Percentiles rank a stretch among this genome's conserved stretches.
Conservation (phyloP, 192 early-diverging fungal genomes). For the Allomyces arbusculus region DNA sequence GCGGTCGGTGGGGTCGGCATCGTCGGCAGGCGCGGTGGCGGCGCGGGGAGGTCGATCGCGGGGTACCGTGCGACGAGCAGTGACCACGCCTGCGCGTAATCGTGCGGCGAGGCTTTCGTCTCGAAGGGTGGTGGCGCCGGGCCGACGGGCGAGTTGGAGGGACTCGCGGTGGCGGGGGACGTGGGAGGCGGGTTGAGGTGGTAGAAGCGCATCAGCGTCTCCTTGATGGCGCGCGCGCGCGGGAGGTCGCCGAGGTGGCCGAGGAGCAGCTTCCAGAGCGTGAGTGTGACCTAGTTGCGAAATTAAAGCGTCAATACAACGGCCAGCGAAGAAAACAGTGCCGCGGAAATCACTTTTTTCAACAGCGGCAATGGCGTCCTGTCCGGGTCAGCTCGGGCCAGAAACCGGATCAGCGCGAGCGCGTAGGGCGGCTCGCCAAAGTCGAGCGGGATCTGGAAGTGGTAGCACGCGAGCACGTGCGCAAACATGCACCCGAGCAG, state of each 20-base stretch:
- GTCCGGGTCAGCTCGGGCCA: background rate
- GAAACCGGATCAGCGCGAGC: background rate
- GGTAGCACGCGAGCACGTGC: background rate
- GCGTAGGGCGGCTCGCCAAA: background rate
- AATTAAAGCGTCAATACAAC: too few species aligned
- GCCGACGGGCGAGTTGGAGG: background rate
- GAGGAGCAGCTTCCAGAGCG: background rate
- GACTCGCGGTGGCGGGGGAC: background rate
- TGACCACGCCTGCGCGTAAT: background rate
- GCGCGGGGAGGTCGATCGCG: background rate
- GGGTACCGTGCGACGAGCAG: background rate
- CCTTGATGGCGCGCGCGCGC: background rate
- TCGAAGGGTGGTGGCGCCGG: background rate
- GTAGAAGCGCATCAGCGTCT: background rate
- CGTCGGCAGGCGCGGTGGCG: too few species aligned
- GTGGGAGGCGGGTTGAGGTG: too few species aligned
- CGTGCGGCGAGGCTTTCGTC: background rate
- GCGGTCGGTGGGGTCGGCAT: too few species aligned
- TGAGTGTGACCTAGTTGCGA: too few species aligned
- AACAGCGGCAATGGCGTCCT: background rate
- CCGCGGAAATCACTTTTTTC: background rate
- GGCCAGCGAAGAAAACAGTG: background rate
- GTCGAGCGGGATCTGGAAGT: background rate
- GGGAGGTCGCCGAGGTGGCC: background rate
- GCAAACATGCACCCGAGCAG: background rate